Evolutionary conservation across 179 eudicot genomes (phyloP).

Genomic region (Patellifolia procumbens): DNA sequence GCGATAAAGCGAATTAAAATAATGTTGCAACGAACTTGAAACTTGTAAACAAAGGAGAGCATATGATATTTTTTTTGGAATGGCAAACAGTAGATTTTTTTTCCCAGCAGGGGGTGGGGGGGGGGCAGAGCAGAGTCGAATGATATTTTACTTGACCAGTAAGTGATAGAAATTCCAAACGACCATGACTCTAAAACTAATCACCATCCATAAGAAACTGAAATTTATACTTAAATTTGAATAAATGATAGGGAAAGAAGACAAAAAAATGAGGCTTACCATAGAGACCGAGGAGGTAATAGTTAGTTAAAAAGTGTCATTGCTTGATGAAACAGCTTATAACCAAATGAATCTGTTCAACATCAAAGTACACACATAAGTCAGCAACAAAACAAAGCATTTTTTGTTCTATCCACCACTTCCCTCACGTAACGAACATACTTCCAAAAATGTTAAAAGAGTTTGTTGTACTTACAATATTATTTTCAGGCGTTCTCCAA

Average conservation of each 20-base stretch:
- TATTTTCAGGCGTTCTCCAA: conserved; percentile 58
- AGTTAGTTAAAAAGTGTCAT: conserved; percentile 22
- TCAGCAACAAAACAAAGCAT: not conserved
- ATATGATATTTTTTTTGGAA: no score
- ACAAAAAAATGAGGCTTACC: conserved; percentile 10
- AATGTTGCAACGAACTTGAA: no score
- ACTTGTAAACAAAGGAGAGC: not conserved
- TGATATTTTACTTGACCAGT: no score
- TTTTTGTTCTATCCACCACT: not conserved
- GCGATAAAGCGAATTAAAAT: no score
- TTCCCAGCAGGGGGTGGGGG: not conserved
- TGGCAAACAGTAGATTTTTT: no score
- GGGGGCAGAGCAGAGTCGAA: not conserved
- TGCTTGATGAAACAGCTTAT: conserved; percentile 43
- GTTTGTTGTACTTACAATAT: conserved; percentile 54
- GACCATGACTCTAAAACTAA: no score
- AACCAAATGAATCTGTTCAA: conserved; percentile 61
- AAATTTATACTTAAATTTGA: not conserved
- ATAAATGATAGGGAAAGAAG: not conserved
- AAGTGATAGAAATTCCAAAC: no score
- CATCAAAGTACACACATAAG: conserved; percentile 16
- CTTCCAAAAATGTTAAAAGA: not conserved
- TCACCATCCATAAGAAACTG: not conserved
- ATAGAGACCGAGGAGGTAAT: conserved; percentile 13
- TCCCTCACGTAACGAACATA: not conserved